Percentiles rank a stretch among this genome's conserved stretches.
phyloP scores from a whole-genome alignment of 257 asterid genomes.

The Solanum megistacrolobum region DNA sequence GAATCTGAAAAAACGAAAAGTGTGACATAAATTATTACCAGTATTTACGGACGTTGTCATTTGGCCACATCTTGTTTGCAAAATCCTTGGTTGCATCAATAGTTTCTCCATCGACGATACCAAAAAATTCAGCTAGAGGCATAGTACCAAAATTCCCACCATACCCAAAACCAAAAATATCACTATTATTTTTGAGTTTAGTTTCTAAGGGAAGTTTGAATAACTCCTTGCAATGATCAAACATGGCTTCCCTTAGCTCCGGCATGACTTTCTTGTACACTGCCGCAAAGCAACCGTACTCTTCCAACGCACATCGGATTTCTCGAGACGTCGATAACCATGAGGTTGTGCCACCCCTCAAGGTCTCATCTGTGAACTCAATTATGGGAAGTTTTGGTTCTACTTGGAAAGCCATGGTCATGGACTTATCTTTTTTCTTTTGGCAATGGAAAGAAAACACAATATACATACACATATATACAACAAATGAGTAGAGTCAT shows the following conservation, averaged over 20 bases:
- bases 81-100: constrained; percentile 6
- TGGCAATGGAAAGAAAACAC: not conserved
- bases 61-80: constrained; percentile 29
- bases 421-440: not conserved
- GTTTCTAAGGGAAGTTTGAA: constrained; percentile 18
- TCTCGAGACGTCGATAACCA: constrained; percentile 25
- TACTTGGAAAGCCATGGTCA: constrained; percentile 16
- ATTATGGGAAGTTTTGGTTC: constrained; percentile 18
- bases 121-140: constrained; percentile 37
- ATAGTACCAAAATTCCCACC: constrained; percentile 10
- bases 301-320: constrained; percentile 29
- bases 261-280: not conserved
- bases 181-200: constrained; percentile 9
- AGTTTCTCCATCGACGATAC: constrained; percentile 17
- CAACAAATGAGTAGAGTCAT: too few species aligned
- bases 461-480: too few species aligned
- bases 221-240: constrained; percentile 6
- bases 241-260: constrained; percentile 9
- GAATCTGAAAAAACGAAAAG: not conserved
- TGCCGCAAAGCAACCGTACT: constrained; percentile 25
- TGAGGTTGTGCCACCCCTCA: constrained; percentile 3
- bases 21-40: constrained; percentile 1
- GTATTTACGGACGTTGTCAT: constrained; percentile 11
- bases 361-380: constrained; percentile 14
- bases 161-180: constrained; percentile 24